Conservation (phyloP, 768 basidiomycete species). For the Boletus sensibilis region DNA sequence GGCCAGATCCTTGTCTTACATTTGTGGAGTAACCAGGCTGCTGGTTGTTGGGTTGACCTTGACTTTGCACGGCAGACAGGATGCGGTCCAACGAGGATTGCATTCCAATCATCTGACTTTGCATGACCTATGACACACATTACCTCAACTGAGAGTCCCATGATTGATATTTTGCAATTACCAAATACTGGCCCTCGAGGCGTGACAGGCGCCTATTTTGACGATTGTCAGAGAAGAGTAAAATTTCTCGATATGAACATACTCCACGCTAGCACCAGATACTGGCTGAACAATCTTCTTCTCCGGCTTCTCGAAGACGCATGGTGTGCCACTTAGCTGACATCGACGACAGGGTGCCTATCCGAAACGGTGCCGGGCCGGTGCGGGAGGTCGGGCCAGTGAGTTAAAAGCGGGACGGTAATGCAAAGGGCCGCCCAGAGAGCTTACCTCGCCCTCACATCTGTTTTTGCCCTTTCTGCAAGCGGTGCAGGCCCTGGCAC, state of each 20-base stretch:
- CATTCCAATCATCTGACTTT: conserved; percentile 94
- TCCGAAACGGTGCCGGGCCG: conserved; percentile 61
- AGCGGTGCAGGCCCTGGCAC: conserved; percentile 84
- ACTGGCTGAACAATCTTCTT: conserved; percentile 69
- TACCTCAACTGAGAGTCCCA: neutral
- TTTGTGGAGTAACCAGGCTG: conserved; percentile 23
- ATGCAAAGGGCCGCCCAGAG: conserved; percentile 30
- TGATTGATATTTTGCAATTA: conserved; percentile 30
- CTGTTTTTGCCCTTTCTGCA: conserved; percentile 92
- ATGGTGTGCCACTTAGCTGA: conserved; percentile 75
- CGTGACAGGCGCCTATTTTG: conserved; percentile 69
- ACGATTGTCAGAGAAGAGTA: conserved; percentile 20
- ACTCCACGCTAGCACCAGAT: conserved; percentile 74
- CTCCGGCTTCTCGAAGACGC: conserved; percentile 89
- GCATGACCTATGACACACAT: conserved; percentile 62
- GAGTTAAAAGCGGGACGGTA: conserved; percentile 47
- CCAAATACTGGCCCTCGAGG: conserved; percentile 83
- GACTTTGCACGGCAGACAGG: conserved; percentile 58
- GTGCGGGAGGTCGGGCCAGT: conserved; percentile 69
- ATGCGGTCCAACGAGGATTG: conserved; percentile 87
- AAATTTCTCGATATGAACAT: conserved; percentile 28
- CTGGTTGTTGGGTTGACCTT: conserved; percentile 34
- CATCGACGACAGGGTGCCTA: conserved; percentile 91
- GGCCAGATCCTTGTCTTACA: conserved; percentile 20
- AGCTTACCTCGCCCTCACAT: conserved; percentile 84